Percentiles rank a stretch among this genome's conserved stretches.
Evolutionary conservation across 192 early-diverging fungal species (phyloP).

Genomic region (Entomortierella beljakovae): DNA sequence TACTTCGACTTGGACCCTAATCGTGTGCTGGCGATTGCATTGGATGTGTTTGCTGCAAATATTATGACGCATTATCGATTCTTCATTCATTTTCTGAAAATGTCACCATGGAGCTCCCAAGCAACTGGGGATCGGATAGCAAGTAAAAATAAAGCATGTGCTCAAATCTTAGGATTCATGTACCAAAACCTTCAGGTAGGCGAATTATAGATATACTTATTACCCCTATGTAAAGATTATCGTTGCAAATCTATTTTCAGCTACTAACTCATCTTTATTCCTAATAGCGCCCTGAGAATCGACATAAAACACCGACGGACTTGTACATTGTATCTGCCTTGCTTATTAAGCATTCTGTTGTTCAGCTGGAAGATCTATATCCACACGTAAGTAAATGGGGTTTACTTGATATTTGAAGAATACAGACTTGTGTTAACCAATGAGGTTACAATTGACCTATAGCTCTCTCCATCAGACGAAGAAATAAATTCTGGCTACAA

Average conservation of each 20-base stretch:
- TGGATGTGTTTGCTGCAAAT: conserved; percentile 81
- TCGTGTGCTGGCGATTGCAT: conserved; percentile 81
- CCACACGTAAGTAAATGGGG: conserved; percentile 59
- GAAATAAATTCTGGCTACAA: conserved; percentile 60
- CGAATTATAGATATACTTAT: no score
- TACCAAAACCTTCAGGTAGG: conserved; percentile 69
- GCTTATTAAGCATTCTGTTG: conserved; percentile 26
- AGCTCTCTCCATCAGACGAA: conserved; percentile 65
- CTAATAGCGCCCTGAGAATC: conserved; percentile 69
- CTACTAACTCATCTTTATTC: no score
- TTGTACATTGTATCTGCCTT: conserved; percentile 35
- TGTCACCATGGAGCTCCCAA: conserved; percentile 58
- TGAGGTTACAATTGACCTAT: neutral
- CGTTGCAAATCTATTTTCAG: no score
- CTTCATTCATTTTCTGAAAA: conserved; percentile 74
- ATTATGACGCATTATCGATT: conserved; percentile 74
- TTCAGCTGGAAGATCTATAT: conserved; percentile 69
- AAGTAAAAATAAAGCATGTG: conserved; percentile 46
- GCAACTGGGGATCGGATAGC: neutral
- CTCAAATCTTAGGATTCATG: conserved; percentile 84
- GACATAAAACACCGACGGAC: conserved; percentile 56
- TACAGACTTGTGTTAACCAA: neutral
- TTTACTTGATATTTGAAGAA: neutral
- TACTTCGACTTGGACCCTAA: conserved; percentile 88
- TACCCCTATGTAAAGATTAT: no score